Evolutionary conservation across 2,329 filamentous ascomycete species (phyloP).

Genomic region (Aspergillus sp.): DNA sequence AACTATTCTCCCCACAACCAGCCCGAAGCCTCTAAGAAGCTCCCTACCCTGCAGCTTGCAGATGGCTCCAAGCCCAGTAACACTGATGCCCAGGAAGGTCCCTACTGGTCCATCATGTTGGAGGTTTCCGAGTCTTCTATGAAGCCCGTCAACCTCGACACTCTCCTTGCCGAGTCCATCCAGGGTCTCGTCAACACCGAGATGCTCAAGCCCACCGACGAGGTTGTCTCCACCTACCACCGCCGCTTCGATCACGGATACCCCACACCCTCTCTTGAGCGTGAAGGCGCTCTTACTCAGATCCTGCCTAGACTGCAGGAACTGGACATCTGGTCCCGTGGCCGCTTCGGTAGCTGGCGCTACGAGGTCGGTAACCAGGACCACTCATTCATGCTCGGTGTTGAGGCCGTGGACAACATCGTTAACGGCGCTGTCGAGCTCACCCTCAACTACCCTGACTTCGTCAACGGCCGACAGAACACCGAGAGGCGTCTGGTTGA

Average conservation of each 20-base stretch:
- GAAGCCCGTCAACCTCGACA: conserved; percentile 89
- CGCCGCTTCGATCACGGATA: conserved; percentile 98
- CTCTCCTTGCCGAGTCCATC: conserved; percentile 85
- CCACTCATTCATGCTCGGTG: conserved; percentile 95
- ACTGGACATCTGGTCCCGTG: conserved; percentile 90
- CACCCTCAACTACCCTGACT: conserved; percentile 94
- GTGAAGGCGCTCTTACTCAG: conserved; percentile 89
- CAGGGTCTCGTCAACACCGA: conserved; percentile 97
- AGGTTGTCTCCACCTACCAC: conserved; percentile 98
- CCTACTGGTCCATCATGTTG: conserved; percentile 99
- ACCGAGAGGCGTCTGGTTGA: conserved; percentile 62
- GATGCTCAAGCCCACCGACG: conserved; percentile 86
- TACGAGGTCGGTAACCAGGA: conserved; percentile 98
- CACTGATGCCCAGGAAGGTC: conserved; percentile 74
- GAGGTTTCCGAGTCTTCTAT: conserved; percentile 93
- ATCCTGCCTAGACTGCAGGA: conserved; percentile 90
- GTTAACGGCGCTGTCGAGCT: conserved; percentile 86
- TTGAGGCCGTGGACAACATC: conserved; percentile 89
- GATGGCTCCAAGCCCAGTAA: conserved; percentile 78
- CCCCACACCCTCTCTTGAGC: conserved; percentile 90
- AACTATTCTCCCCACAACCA: conserved; percentile 99
- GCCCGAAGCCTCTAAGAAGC: conserved; percentile 76
- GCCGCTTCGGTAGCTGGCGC: conserved; percentile 95
- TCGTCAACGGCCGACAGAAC: conserved; percentile 75
- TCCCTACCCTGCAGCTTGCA: conserved; percentile 81